These are phyloP conservation scores for Penicillium brevicompactum DNA, from an alignment of 2,329 filamentous ascomycete species.

Conservation along the genomic window DNA sequence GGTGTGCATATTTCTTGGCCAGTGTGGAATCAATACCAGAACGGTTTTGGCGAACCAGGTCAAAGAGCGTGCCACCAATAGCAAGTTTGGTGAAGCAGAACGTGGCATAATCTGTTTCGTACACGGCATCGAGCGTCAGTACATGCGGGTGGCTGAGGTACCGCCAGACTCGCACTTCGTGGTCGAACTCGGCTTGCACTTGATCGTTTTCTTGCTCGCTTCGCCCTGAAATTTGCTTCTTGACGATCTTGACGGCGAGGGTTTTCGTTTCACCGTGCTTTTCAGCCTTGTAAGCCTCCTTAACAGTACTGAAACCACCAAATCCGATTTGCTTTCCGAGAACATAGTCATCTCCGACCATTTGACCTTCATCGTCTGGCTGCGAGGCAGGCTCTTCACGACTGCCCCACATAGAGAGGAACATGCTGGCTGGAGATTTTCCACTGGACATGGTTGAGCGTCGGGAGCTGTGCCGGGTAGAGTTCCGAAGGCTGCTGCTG, in stretches of 20 bases:
- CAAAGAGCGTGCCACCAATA: conserved; percentile 65
- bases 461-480: conserved; percentile 42
- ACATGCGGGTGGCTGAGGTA: conserved; percentile 65
- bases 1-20: conserved; percentile 63
- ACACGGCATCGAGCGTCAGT: conserved; percentile 63
- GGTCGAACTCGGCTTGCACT: conserved; percentile 68
- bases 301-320: conserved; percentile 68
- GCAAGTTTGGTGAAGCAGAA: conserved; percentile 69
- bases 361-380: conserved; percentile 68
- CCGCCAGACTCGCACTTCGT: conserved; percentile 69
- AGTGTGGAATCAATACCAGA: conserved; percentile 54
- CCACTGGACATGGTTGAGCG: conserved; percentile 54
- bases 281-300: conserved; percentile 66
- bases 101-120: conserved; percentile 68
- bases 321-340: conserved; percentile 67
- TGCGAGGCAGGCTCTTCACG: conserved; percentile 47
- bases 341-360: conserved; percentile 67
- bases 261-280: conserved; percentile 55
- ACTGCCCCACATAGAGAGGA: conserved; percentile 57
- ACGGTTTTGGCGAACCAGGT: conserved; percentile 60
- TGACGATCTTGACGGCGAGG: conserved; percentile 68
- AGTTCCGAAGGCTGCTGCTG: conserved; percentile 37
- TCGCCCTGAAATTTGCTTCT: conserved; percentile 58
- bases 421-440: conserved; percentile 61
- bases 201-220: conserved; percentile 65